Evolutionary conservation across 176 grass and related monocot species (phyloP), one percentile per base, ranked within the genome.

Genomic region (Puccinellia tenuiflora): DNA sequence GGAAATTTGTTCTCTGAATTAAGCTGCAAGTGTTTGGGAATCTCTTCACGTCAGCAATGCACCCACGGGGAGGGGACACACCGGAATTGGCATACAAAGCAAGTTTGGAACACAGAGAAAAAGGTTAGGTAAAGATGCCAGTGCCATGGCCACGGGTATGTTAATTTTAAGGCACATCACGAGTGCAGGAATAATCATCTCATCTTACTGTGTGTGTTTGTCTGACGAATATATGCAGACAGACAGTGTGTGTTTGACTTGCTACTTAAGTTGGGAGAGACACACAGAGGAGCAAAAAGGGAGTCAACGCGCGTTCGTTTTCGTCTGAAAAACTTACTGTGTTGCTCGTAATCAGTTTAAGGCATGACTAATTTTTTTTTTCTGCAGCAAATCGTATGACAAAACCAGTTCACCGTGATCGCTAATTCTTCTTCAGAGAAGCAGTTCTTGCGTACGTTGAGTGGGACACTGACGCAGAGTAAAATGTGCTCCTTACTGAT

Each of bases 51-150:
- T 88, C 76, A 88, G 47, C 75, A 67, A 67, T 17, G 76, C 81
- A 88, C 76, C 75, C 71, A 46, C 37, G 29, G 16, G 9, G n/a
- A 72, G 29, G 16, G 9, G n/a, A 72, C 16, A 50, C 12, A 47
- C 56, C 34, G 0, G 68, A 29, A 56, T 50, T 68, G 25, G 31
- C 65, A 62, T 67, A 7, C 25, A 81, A 83, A 82, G 60, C 4
- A 33, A 3, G 43, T 33, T 2, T n/a, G 63, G 54, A 43, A 43
- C 22, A 43, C 22, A 73, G 34, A 34, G 26, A 40, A 63, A 87
- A 81, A 45, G 35, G 66, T 85, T 88, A 68, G 87, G 87, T 66
- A 76, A 40, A 75, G 75, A 84, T 85, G 76, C 81, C n/a, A n/a
- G n/a, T 22, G 26, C 6, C 29, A 16, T 3, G 24, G 24, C 43